Conservation (phyloP, 192 early-diverging fungal genomes). For the Haplosporangium gracile region DNA sequence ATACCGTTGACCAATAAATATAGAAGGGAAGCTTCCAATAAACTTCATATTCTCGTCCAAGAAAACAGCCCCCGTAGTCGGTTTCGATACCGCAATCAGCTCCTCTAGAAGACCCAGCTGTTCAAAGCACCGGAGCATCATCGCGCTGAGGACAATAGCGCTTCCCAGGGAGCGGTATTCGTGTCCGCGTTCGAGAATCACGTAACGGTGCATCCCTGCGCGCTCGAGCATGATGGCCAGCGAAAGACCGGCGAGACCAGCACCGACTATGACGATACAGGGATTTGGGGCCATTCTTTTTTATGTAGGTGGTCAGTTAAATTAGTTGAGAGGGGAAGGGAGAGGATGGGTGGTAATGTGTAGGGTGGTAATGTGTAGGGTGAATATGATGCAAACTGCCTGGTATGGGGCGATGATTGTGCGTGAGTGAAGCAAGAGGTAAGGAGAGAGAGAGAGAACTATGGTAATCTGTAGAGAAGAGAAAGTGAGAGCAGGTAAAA, state of each 20-base stretch:
- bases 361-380: background rate
- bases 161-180: conserved; percentile 19
- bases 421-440: too few relatives aligned
- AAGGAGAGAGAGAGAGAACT: background rate
- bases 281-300: conserved; percentile 35
- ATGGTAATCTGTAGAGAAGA: background rate
- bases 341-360: background rate
- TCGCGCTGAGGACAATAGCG: conserved; percentile 13
- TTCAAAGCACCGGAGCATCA: conserved; percentile 41
- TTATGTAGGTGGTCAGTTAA: background rate
- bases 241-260: conserved; percentile 28
- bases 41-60: conserved; percentile 32
- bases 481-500: background rate
- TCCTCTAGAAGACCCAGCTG: conserved; percentile 27
- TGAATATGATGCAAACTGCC: background rate
- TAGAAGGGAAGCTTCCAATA: conserved; percentile 14
- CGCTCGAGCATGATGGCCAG: conserved; percentile 41
- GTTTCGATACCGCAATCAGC: conserved; percentile 31
- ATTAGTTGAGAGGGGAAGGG: background rate
- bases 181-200: conserved; percentile 19
- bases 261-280: conserved; percentile 33
- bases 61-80: conserved; percentile 24
- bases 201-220: conserved; percentile 31
- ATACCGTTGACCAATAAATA: conserved; percentile 40
- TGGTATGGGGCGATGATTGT: conserved; percentile 25